A percentile compares a stretch with the other conserved stretches of the same genome.
phyloP scores from a whole-genome alignment of 2,329 filamentous ascomycete genomes.

The Xylariaceae sp. region DNA sequence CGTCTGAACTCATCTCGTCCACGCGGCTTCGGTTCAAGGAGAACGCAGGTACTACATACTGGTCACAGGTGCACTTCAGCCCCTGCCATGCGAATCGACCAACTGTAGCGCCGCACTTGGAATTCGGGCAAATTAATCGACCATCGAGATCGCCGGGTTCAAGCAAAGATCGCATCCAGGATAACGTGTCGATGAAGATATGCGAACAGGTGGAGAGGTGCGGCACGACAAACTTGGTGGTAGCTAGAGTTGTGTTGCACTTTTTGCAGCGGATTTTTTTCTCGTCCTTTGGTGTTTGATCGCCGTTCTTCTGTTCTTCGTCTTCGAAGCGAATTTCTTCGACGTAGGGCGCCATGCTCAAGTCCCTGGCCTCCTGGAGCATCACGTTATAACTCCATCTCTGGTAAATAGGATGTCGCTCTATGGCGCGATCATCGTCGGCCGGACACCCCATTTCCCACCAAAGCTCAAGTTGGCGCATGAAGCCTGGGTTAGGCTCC shows the following conservation, averaged over 20 bases:
- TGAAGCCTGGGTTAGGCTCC: slow-evolving; percentile 89
- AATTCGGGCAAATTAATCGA: slow-evolving; percentile 75
- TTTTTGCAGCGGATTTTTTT: slow-evolving; percentile 81
- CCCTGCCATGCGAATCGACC: slow-evolving; percentile 97
- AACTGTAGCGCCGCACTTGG: slow-evolving; percentile 73
- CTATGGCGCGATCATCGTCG: slow-evolving; percentile 49
- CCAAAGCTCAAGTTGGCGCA: slow-evolving; percentile 81
- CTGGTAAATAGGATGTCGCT: slow-evolving; percentile 72
- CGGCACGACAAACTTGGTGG: slow-evolving; percentile 58
- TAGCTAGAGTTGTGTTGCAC: slow-evolving; percentile 66
- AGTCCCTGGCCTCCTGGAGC: slow-evolving; percentile 57
- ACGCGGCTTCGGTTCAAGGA: slow-evolving; percentile 77
- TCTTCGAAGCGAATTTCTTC: slow-evolving; percentile 72
- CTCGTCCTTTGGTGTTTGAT: slow-evolving; percentile 39
- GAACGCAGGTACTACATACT: slow-evolving; percentile 89
- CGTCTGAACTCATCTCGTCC: slow-evolving; percentile 56
- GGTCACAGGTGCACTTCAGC: slow-evolving; percentile 83
- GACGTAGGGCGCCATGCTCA: slow-evolving; percentile 72
- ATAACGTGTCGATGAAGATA: slow-evolving; percentile 84
- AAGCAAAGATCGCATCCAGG: slow-evolving; percentile 87
- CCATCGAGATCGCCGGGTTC: slow-evolving; percentile 79
- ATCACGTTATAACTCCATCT: slow-evolving; percentile 59
- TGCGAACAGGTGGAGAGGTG: slow-evolving; percentile 69
- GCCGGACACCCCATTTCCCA: slow-evolving; percentile 79
- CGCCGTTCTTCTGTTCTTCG: slow-evolving; percentile 34